These are phyloP conservation scores for Phylloporus scabripes DNA, from an alignment of 768 basidiomycete species.

Conservation along the genomic window DNA sequence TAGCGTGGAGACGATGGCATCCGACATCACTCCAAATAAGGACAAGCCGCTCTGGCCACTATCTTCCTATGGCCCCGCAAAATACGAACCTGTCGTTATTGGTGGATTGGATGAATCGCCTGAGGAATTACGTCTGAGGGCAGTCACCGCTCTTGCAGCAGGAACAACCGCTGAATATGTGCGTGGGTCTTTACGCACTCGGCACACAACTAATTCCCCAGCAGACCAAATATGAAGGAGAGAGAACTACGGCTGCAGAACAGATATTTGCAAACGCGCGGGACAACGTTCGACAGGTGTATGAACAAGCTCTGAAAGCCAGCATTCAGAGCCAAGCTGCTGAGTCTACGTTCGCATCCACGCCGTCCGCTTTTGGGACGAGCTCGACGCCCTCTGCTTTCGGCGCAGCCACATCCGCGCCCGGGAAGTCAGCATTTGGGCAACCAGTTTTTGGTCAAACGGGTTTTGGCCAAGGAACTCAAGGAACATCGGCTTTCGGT, in stretches of 20 bases:
- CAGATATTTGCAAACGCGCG: conserved; percentile 44
- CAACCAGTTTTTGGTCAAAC: conserved; percentile 38
- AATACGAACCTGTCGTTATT: conserved; percentile 64
- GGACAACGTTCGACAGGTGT: conserved; percentile 44
- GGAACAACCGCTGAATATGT: conserved; percentile 67
- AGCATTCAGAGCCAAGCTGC: conserved; percentile 24
- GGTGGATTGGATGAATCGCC: conserved; percentile 63
- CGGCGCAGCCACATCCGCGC: conserved; percentile 22
- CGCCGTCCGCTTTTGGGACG: conserved; percentile 38
- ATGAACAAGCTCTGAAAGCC: conserved; percentile 47
- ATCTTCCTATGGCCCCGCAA: conserved; percentile 72
- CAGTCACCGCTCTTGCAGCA: conserved; percentile 47
- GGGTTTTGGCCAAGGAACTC: conserved; percentile 25
- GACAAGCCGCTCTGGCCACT: conserved; percentile 81
- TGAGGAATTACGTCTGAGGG: conserved; percentile 73
- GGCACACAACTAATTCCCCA: background rate
- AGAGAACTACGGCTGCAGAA: conserved; percentile 50
- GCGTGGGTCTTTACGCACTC: conserved; percentile 23
- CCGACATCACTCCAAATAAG: conserved; percentile 51
- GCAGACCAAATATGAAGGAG: conserved; percentile 56
- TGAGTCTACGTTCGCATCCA: conserved; percentile 20
- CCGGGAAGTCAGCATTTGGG: conserved; percentile 31
- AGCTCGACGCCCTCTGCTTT: conserved; percentile 27
- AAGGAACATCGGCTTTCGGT: conserved; percentile 33
- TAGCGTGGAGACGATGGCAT: conserved; percentile 58